Percentiles rank a stretch among this genome's conserved stretches.
Conservation (phyloP, 345 rosid species). For the Arabidopsis suecica region DNA sequence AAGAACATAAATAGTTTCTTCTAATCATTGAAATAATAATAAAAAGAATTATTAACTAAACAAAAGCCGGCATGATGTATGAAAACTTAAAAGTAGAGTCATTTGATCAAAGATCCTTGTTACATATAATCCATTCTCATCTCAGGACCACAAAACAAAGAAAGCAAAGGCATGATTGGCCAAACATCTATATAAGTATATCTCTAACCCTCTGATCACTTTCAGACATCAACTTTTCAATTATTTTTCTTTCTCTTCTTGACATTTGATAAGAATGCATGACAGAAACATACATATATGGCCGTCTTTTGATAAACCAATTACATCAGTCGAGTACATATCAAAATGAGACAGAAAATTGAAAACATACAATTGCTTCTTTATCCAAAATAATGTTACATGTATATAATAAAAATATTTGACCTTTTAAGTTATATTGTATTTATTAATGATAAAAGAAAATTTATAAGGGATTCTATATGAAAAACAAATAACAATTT, state of each 20-base stretch:
- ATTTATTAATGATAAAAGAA: neutral
- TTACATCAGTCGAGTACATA: too few relatives aligned
- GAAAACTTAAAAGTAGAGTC: slow-evolving; percentile 20
- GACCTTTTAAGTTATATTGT: neutral
- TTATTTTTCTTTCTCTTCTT: neutral
- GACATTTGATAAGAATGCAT: slow-evolving; percentile 17
- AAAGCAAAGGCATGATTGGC: slow-evolving; percentile 26
- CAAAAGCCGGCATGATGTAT: neutral
- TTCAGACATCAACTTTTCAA: slow-evolving; percentile 30
- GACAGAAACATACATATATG: slow-evolving; percentile 19
- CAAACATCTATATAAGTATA: neutral
- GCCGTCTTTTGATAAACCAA: neutral
- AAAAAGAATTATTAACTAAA: neutral
- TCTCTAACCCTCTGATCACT: neutral
- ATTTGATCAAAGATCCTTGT: neutral
- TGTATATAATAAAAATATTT: neutral
- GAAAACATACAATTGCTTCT: neutral
- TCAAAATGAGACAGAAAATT: neutral
- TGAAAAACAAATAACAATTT: neutral
- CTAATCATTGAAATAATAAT: neutral
- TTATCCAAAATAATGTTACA: neutral
- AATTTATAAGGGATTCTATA: neutral
- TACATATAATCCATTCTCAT: neutral
- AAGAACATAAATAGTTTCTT: neutral
- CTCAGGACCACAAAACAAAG: slow-evolving; percentile 31